These are phyloP conservation scores for Chenopodium suecicum DNA, from an alignment of 148 eudicot genomes.

Conservation along the genomic window DNA sequence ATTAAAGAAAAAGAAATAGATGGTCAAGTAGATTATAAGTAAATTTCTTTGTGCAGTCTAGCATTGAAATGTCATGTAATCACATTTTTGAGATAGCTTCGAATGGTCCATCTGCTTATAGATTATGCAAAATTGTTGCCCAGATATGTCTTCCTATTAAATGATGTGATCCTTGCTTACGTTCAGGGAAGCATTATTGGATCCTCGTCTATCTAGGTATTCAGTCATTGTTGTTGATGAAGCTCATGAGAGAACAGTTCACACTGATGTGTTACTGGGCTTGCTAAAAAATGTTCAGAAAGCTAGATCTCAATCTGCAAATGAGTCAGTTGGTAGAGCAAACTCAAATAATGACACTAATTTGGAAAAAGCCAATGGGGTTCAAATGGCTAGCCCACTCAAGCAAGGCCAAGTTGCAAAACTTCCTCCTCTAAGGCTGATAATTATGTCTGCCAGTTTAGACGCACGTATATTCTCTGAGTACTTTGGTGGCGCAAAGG, in stretches of 20 bases:
- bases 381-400: slow-evolving; percentile 25
- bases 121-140: neutral
- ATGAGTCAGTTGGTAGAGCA: slow-evolving; percentile 24
- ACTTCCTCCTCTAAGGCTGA: slow-evolving; percentile 67
- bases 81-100: slow-evolving; percentile 1
- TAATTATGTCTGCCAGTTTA: slow-evolving; percentile 97
- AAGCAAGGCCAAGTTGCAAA: slow-evolving; percentile 43
- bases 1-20: slow-evolving; percentile 4
- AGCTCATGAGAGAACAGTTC: slow-evolving; percentile 98
- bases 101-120: neutral
- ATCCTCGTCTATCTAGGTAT: slow-evolving; percentile 79
- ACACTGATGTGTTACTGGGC: slow-evolving; percentile 94
- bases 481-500: slow-evolving; percentile 83
- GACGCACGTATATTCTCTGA: slow-evolving; percentile 85
- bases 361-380: slow-evolving; percentile 36
- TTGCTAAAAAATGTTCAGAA: slow-evolving; percentile 81
- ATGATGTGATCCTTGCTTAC: slow-evolving; percentile 30
- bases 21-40: neutral
- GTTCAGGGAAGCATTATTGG: slow-evolving; percentile 94
- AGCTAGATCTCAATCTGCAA: slow-evolving; percentile 48
- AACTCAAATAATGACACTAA: slow-evolving; percentile 32
- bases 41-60: neutral
- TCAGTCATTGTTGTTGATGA: slow-evolving; percentile 86
- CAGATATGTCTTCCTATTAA: neutral
- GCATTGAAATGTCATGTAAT: neutral